These are phyloP conservation scores for Hsuehochloa calcarea DNA, from an alignment of 176 grass and related monocot species.

Conservation along the genomic window DNA sequence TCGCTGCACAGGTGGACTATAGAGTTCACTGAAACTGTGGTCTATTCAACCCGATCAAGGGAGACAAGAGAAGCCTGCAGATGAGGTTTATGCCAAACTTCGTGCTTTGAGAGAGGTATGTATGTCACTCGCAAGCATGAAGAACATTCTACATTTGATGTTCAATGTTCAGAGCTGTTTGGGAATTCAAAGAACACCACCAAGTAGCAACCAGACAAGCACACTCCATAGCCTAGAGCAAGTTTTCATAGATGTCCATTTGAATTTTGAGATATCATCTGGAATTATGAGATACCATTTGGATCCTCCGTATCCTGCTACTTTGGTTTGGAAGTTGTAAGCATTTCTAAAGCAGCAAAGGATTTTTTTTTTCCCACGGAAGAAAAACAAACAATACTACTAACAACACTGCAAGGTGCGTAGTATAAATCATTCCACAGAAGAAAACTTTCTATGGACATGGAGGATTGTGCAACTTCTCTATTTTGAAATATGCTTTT, in stretches of 20 bases:
- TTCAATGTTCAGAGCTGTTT: background rate
- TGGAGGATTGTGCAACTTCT: background rate
- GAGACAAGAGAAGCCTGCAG: background rate
- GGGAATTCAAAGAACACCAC: background rate
- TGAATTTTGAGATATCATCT: background rate
- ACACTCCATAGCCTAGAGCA: background rate
- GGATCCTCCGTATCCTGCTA: background rate
- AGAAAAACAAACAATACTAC: no score
- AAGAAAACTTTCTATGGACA: no score
- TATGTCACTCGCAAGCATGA: background rate
- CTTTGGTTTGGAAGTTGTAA: background rate
- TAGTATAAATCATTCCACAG: background rate
- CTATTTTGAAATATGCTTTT: background rate
- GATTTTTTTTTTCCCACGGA: background rate
- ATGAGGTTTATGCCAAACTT: background rate
- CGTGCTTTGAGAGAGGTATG: background rate
- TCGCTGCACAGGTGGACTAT: background rate
- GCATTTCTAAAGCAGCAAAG: background rate
- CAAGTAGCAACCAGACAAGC: background rate
- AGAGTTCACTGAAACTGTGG: background rate
- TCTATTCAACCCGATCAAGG: background rate
- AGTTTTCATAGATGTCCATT: background rate
- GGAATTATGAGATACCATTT: background rate
- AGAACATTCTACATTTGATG: background rate
- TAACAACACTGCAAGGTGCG: no score